Evolutionary conservation across 75 land plant species (phyloP).

Genomic region (Sequoiadendron giganteum): DNA sequence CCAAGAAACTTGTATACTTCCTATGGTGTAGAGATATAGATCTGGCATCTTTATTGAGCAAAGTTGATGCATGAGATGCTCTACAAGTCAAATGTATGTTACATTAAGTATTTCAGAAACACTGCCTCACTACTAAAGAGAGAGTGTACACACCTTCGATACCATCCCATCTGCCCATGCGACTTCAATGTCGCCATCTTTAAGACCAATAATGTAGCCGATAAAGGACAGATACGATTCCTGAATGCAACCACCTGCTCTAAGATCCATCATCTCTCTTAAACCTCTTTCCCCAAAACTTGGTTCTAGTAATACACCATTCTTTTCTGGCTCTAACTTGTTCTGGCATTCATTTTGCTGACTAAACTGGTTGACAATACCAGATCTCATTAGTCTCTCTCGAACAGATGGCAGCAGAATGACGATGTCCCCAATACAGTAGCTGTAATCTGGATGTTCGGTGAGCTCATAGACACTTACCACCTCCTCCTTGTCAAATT

Average conservation of each 20-base stretch:
- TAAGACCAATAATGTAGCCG: constrained; percentile 82
- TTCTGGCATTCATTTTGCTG: not conserved
- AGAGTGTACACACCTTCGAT: constrained; percentile 54
- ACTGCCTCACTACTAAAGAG: not conserved
- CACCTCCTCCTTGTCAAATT: constrained; percentile 47
- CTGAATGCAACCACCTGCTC: not conserved
- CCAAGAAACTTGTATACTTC: not conserved
- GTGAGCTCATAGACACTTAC: constrained; percentile 91
- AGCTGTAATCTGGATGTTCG: constrained; percentile 80
- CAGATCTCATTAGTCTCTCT: not conserved
- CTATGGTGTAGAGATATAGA: not conserved
- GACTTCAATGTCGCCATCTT: constrained; percentile 93
- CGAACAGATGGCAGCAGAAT: constrained; percentile 29
- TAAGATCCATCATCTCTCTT: not conserved
- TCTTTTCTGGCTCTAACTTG: not conserved
- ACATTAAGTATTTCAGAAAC: not conserved
- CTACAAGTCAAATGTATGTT: not conserved
- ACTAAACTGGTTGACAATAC: not conserved
- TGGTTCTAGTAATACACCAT: not conserved
- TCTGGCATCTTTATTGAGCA: not conserved
- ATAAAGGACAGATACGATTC: constrained; percentile 77
- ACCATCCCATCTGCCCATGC: constrained; percentile 94
- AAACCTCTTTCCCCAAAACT: not conserved
- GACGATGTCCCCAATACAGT: constrained; percentile 77
- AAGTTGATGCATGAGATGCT: not conserved